These are phyloP conservation scores for Botrytis tulipae DNA, from an alignment of 2,329 filamentous ascomycete genomes.

Conservation along the genomic window DNA sequence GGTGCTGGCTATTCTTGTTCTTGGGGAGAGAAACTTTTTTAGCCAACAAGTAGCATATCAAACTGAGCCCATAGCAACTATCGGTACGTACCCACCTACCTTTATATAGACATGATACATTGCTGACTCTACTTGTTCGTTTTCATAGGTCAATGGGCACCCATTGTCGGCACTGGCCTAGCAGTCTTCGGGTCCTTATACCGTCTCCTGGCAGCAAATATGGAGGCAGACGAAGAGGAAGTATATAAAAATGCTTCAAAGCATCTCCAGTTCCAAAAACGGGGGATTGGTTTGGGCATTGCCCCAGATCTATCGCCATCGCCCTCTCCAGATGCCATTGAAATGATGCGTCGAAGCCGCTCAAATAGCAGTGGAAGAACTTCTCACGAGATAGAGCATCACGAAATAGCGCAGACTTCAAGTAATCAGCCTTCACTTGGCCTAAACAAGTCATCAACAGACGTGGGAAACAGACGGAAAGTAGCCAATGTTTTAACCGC, in stretches of 20 bases:
- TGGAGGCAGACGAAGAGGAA: slow-evolving; percentile 20
- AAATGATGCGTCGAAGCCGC: slow-evolving; percentile 14
- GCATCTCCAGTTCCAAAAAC: slow-evolving; percentile 17
- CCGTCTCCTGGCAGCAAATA: slow-evolving; percentile 43
- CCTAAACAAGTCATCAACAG: background rate
- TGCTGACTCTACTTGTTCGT: slow-evolving; percentile 35
- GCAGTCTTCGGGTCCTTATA: slow-evolving; percentile 59
- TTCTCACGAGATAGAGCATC: slow-evolving; percentile 19
- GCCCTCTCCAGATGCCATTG: slow-evolving; percentile 1
- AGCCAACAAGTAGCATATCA: slow-evolving; percentile 55
- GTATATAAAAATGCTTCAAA: background rate
- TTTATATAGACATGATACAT: slow-evolving; percentile 7
- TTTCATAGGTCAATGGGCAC: slow-evolving; percentile 55
- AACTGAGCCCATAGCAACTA: slow-evolving; percentile 60
- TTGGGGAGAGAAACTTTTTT: slow-evolving; percentile 65
- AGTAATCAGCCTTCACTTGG: background rate
- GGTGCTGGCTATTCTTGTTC: slow-evolving; percentile 56
- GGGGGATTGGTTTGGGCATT: background rate
- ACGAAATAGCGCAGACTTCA: background rate
- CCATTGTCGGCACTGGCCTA: slow-evolving; percentile 57
- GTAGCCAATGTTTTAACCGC: slow-evolving; percentile 46
- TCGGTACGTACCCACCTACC: slow-evolving; percentile 49
- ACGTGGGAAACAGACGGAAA: slow-evolving; percentile 41
- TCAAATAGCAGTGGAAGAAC: slow-evolving; percentile 20
- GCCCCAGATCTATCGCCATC: slow-evolving; percentile 17